These are phyloP conservation scores for Chaetomium globosum DNA, from an alignment of 2,329 filamentous ascomycete genomes.

Conservation along the genomic window DNA sequence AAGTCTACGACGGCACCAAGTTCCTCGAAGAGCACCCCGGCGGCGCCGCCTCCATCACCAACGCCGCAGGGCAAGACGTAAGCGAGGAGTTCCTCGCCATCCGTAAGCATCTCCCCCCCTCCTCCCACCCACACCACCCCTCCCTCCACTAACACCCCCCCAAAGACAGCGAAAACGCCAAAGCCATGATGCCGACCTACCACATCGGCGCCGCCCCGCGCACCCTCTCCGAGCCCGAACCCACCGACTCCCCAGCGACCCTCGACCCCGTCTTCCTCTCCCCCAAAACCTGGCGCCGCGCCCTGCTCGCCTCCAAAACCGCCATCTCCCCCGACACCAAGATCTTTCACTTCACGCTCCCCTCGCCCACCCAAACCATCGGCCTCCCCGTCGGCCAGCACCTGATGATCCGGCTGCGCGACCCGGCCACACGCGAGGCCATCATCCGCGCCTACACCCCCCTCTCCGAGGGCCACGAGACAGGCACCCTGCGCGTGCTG, in stretches of 20 bases:
- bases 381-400: slow-evolving; percentile 86
- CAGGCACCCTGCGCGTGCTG: slow-evolving; percentile 67
- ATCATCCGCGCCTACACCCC: slow-evolving; percentile 89
- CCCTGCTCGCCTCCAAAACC: slow-evolving; percentile 68
- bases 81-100: slow-evolving; percentile 92
- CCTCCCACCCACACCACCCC: background rate
- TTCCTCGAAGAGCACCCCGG: slow-evolving; percentile 85
- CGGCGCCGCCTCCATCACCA: slow-evolving; percentile 80
- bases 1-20: slow-evolving; percentile 83
- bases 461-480: slow-evolving; percentile 63
- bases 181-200: slow-evolving; percentile 83
- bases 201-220: slow-evolving; percentile 74
- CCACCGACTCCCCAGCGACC: slow-evolving; percentile 49
- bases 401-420: slow-evolving; percentile 77
- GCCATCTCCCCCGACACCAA: slow-evolving; percentile 74
- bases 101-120: slow-evolving; percentile 60
- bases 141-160: slow-evolving; percentile 23
- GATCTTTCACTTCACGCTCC: slow-evolving; percentile 78
- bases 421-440: slow-evolving; percentile 68
- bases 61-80: slow-evolving; percentile 77
- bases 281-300: slow-evolving; percentile 71
- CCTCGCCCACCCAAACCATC: slow-evolving; percentile 68
- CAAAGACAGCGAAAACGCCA: slow-evolving; percentile 87
- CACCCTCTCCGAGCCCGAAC: slow-evolving; percentile 49
- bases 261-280: slow-evolving; percentile 66